Percentiles rank a stretch among this genome's conserved stretches.
Evolutionary conservation across 2,329 filamentous ascomycete genomes (phyloP).

Genomic region (Albifimbria verrucaria): DNA sequence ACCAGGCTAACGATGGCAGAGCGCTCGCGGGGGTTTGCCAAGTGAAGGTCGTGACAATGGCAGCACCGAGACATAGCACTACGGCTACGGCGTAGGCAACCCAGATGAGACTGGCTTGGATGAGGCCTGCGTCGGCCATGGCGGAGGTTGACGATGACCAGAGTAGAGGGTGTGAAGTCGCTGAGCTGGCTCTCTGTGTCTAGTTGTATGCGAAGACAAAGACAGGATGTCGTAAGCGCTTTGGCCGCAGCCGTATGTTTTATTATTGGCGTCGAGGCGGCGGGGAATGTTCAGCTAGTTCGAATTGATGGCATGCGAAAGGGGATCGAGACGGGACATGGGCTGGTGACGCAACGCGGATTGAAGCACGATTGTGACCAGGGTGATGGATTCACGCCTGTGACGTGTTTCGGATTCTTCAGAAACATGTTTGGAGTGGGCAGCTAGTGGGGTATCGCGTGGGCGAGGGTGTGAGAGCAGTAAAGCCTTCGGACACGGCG

Average conservation of each 20-base stretch:
- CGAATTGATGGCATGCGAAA: background rate
- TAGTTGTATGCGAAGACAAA: too few species aligned
- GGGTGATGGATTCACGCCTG: background rate
- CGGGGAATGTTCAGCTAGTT: background rate
- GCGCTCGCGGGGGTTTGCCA: conserved; percentile 87
- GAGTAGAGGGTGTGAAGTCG: too few species aligned
- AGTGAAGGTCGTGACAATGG: conserved; percentile 81
- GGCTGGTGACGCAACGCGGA: background rate
- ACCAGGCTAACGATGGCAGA: conserved; percentile 78
- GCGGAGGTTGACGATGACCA: background rate
- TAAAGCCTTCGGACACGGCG: conserved; percentile 3
- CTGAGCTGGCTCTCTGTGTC: conserved; percentile 1
- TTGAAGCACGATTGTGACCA: background rate
- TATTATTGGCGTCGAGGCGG: background rate
- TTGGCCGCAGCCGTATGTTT: too few species aligned
- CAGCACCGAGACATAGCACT: conserved; percentile 69
- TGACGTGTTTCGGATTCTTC: background rate
- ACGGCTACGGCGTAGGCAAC: conserved; percentile 85
- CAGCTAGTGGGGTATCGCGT: background rate
- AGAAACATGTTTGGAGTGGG: background rate
- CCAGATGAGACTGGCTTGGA: conserved; percentile 93
- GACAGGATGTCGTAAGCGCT: too few species aligned
- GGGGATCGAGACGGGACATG: background rate
- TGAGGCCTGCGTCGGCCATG: conserved; percentile 53
- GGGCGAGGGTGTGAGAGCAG: background rate